phyloP scores from a whole-genome alignment of 352 stramenopile genomes.

The Phytopythium sindhum region DNA sequence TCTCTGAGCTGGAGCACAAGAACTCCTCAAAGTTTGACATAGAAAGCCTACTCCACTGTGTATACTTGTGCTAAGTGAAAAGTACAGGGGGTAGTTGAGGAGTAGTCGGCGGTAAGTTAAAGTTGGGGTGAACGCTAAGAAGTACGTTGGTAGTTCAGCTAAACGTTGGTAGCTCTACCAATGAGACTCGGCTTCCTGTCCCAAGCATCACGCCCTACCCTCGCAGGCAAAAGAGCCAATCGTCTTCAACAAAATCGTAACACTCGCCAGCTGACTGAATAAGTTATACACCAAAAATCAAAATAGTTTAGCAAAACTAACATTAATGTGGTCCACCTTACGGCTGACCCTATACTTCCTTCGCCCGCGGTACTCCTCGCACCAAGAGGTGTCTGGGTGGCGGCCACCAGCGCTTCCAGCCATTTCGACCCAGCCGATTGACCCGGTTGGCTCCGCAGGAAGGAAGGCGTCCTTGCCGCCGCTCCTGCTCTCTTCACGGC shows the following conservation, averaged over 20 bases:
- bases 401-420: not conserved
- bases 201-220: no score
- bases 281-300: not conserved
- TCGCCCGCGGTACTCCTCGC: not conserved
- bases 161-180: no score
- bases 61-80: no score
- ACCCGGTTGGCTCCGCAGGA: not conserved
- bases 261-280: not conserved
- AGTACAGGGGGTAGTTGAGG: no score
- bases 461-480: not conserved
- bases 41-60: no score
- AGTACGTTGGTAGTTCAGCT: no score
- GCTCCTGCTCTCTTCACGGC: not conserved
- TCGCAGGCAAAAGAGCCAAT: not conserved
- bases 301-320: not conserved
- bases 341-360: not conserved
- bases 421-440: conserved; percentile 3
- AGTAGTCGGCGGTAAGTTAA: no score
- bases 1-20: no score
- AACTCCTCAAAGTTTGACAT: no score
- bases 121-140: no score
- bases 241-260: not conserved
- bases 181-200: no score
- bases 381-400: not conserved
- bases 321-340: conserved; percentile 1